Percentiles rank a stretch among this genome's conserved stretches.
These are phyloP conservation scores for Inga oerstediana DNA, from an alignment of 306 rosid species.

Conservation along the genomic window DNA sequence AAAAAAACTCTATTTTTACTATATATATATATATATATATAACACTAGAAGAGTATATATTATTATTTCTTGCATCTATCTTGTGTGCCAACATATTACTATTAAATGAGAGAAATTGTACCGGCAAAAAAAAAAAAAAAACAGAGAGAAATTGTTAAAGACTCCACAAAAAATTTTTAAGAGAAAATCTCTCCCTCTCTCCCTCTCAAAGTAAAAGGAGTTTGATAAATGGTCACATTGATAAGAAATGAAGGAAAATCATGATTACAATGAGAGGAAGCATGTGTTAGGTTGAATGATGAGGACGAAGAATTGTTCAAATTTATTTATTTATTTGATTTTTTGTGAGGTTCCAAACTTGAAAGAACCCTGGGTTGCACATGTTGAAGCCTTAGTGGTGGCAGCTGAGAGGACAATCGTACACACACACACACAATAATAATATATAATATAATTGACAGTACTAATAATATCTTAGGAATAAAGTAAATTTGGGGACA, in stretches of 20 bases:
- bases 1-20: fast-evolving
- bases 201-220: not conserved
- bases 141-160: no score
- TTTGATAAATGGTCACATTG: not conserved
- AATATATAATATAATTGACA: not conserved
- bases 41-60: no score
- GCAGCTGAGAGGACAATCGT: not conserved
- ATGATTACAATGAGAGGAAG: not conserved
- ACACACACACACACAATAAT: not conserved
- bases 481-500: conserved; percentile 4
- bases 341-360: not conserved
- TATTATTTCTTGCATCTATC: no score
- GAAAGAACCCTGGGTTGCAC: conserved; percentile 21
- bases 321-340: not conserved
- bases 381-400: conserved; percentile 33
- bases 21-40: no score
- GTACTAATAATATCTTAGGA: not conserved
- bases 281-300: not conserved
- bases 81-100: not conserved
- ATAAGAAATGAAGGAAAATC: not conserved
- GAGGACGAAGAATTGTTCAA: not conserved
- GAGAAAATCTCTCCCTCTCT: not conserved
- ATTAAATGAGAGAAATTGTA: not conserved
- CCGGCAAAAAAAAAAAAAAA: no score
- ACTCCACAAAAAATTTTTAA: not conserved